A percentile compares a stretch with the other conserved stretches of the same genome.
These are phyloP conservation scores for Lachancea lanzarotensis DNA, from an alignment of 805 yeast species.

Conservation along the genomic window DNA sequence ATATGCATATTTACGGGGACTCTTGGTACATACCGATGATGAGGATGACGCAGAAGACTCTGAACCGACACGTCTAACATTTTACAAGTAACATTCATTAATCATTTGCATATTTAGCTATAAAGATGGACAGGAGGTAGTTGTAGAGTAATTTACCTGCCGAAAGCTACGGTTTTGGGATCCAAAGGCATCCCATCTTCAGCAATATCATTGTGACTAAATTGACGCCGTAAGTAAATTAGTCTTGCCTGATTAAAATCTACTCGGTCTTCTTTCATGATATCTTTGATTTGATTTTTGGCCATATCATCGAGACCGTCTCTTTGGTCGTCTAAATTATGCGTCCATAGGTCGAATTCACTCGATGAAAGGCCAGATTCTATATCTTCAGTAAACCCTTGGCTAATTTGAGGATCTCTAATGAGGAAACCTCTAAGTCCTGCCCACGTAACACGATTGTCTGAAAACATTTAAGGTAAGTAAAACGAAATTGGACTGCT, in stretches of 20 bases:
- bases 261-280: constrained; percentile 48
- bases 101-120: not conserved
- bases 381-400: constrained; percentile 41
- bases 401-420: constrained; percentile 21
- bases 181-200: constrained; percentile 64
- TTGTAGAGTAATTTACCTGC: constrained; percentile 1
- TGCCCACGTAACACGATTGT: constrained; percentile 9
- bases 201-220: constrained; percentile 49
- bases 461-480: constrained; percentile 3
- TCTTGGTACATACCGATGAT: constrained; percentile 15
- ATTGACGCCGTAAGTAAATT: constrained; percentile 39
- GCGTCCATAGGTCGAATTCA: constrained; percentile 45
- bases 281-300: constrained; percentile 41
- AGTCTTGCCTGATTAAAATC: constrained; percentile 67
- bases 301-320: constrained; percentile 54
- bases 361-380: constrained; percentile 54
- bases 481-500: not conserved
- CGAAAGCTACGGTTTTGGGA: constrained; percentile 53
- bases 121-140: no score
- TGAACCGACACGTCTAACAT: constrained; percentile 15
- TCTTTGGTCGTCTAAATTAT: constrained; percentile 49
- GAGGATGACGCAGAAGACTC: constrained; percentile 12
- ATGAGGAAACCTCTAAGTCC: constrained; percentile 24
- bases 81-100: constrained; percentile 4
- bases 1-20: constrained; percentile 38